Evolutionary conservation across 2,329 filamentous ascomycete genomes (phyloP).

Genomic region (Claviceps quebecensis): DNA sequence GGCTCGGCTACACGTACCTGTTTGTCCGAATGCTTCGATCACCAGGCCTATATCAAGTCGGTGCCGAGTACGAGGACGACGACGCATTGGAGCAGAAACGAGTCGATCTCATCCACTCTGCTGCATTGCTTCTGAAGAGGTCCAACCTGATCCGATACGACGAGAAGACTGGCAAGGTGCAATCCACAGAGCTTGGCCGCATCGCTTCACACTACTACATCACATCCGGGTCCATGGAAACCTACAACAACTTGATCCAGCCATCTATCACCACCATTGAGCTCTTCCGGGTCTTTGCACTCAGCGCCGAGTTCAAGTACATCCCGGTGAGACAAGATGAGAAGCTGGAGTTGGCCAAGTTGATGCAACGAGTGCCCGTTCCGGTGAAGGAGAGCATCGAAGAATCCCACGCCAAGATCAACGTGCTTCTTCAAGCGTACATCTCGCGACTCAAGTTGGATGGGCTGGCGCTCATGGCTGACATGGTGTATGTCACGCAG

Average conservation of each 20-base stretch:
- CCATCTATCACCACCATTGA: slow-evolving; percentile 88
- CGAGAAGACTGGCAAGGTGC: slow-evolving; percentile 76
- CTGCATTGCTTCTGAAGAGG: slow-evolving; percentile 73
- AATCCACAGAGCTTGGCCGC: slow-evolving; percentile 84
- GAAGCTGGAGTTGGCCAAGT: slow-evolving; percentile 87
- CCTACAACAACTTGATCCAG: slow-evolving; percentile 90
- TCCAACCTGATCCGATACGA: slow-evolving; percentile 90
- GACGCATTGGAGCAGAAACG: slow-evolving; percentile 86
- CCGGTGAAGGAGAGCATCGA: slow-evolving; percentile 97
- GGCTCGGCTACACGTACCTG: slow-evolving; percentile 95
- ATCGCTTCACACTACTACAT: slow-evolving; percentile 99
- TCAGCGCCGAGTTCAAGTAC: slow-evolving; percentile 97
- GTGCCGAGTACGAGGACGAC: slow-evolving; percentile 88
- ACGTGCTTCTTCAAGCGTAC: slow-evolving; percentile 90
- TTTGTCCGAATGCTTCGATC: slow-evolving; percentile 96
- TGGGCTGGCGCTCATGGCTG: slow-evolving; percentile 89
- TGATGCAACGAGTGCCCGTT: slow-evolving; percentile 79
- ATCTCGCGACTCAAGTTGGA: slow-evolving; percentile 91
- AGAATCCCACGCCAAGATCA: slow-evolving; percentile 94
- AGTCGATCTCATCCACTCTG: slow-evolving; percentile 93
- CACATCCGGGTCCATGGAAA: slow-evolving; percentile 88
- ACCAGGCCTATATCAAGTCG: slow-evolving; percentile 87
- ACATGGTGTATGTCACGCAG: slow-evolving; percentile 97
- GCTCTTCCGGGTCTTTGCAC: slow-evolving; percentile 87
- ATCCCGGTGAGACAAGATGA: slow-evolving; percentile 96